Evolutionary conservation across 805 yeast species (phyloP), one percentile per base, ranked within the genome.

Genomic region (Saturnispora ahearnii): DNA sequence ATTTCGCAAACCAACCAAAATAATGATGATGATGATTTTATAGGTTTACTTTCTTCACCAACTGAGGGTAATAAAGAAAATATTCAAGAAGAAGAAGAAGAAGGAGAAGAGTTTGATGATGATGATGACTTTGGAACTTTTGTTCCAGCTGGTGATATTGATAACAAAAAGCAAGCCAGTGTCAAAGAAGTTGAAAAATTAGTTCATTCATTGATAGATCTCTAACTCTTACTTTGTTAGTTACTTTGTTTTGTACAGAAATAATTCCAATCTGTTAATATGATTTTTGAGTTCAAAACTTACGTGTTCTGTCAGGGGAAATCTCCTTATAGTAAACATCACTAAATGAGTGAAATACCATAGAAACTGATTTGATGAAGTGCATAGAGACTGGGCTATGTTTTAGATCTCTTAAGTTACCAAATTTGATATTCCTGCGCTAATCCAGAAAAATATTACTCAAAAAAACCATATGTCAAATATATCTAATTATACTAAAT

Each of bases 71-170:
- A n/a, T 31, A 45, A 33, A 24, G 15, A 4, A 45, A 37, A 37
- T 18, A 18, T 18, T 18, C 9, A 26, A 26, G 29, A 26, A 26
- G 29, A 6, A 18, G 18, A 6, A 26, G 29, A 26, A 18, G 15
- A 18, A n/a, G 41, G 15, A 32, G 34, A n/a, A 11, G 34, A 32
- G 6, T 36, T 58, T 3, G 66, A 62, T n/a, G 69, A 64, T 41
- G 70, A 61, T 32, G 70, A 65, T 32, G 70, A 65, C 37, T 65
- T 66, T 45, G 70, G 69, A 13, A 61, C 57, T 42, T 63, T 58
- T 51, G 57, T 62, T 5, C 60, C 65, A 10, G 66, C 68, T 30
- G 65, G 59, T 28, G 53, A 58, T 24, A 59, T 61, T 10, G 45
- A 50, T 8, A 59, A 57, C 13, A 21, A 26, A 18, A 12, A 38